phyloP scores from a whole-genome alignment of 176 grass and related monocot species.

The Carex scoparia region DNA sequence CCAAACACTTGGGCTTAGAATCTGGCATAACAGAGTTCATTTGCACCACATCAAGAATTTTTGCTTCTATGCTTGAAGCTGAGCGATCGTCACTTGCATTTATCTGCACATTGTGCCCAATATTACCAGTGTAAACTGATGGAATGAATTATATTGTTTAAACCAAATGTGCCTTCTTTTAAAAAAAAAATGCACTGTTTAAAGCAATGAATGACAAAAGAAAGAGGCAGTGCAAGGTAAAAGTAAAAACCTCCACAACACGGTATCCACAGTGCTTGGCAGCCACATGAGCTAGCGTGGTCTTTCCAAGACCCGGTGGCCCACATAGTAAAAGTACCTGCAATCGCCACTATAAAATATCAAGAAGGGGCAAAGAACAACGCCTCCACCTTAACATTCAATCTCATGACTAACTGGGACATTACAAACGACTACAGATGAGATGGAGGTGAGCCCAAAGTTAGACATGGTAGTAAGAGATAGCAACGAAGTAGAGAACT shows the following conservation, averaged over 20 bases:
- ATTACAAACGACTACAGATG: not conserved
- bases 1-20: slow-evolving; percentile 95
- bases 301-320: slow-evolving; percentile 89
- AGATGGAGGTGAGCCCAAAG: not conserved
- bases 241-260: slow-evolving; percentile 73
- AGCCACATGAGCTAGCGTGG: slow-evolving; percentile 88
- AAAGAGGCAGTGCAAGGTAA: slow-evolving; percentile 9
- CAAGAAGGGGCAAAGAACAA: not conserved
- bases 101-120: slow-evolving; percentile 49
- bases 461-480: not conserved
- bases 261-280: slow-evolving; percentile 93
- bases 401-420: not conserved
- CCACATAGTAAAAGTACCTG: slow-evolving; percentile 97
- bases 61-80: slow-evolving; percentile 79
- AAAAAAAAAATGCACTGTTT: not conserved
- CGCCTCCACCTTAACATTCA: not conserved
- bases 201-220: slow-evolving; percentile 3
- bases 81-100: slow-evolving; percentile 98
- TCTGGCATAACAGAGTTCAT: slow-evolving; percentile 98
- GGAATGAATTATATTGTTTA: not conserved
- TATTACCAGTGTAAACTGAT: slow-evolving; percentile 27
- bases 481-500: not conserved
- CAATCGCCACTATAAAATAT: slow-evolving; percentile 10
- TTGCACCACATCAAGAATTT: slow-evolving; percentile 90
- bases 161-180: not conserved